Evolutionary conservation across 306 rosid genomes (phyloP), one percentile per base, ranked within the genome.

Genomic region (Vicia faba): DNA sequence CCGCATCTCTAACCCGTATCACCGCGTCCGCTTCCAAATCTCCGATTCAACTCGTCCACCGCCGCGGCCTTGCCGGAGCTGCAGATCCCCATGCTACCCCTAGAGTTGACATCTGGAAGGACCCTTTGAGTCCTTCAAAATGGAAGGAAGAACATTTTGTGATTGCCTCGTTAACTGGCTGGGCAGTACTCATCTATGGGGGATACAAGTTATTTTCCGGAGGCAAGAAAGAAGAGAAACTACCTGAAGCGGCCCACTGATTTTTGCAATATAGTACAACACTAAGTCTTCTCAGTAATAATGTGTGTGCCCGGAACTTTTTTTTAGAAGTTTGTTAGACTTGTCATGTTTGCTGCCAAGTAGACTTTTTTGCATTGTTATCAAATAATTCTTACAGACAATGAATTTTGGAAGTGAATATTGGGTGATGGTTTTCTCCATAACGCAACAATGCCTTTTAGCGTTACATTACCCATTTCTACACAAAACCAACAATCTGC

Each of bases 111-210:
- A 45, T 54, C 33, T 95, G 97, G 99, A 33, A 80, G 65, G 99
- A 95, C 78, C 99, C 99, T 68, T 44, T 73, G 91, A 90, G 82
- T 81, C 99, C 99, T 57, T 80, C 97, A 41, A 83, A 86, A 74
- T 95, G 99, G 99, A 95, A 95, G 92, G 97, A 95, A 72, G 99
- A 95, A 83, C 99, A 95, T 61, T 88, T 90, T 75, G 99, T 90
- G 19, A 74, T 95, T 74, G 86, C 75, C 46, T 88, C 96, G 68
- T 71, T 90, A 73, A 0, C 91, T 18, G 99, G 97, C 43, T 90
- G 97, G 99, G 99, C 92, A 50, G 14, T 95, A 61, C 71, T 85
- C 48, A 1, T 95, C 81, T 86, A 0, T 73, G 76, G 86, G 6
- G 61, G 76, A n/a, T 95, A 79, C 88, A 90, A 90, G 81, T 70